These are phyloP conservation scores for Trichosporon sp. DNA, from an alignment of 1,284 basidiomycete species.

Conservation along the genomic window DNA sequence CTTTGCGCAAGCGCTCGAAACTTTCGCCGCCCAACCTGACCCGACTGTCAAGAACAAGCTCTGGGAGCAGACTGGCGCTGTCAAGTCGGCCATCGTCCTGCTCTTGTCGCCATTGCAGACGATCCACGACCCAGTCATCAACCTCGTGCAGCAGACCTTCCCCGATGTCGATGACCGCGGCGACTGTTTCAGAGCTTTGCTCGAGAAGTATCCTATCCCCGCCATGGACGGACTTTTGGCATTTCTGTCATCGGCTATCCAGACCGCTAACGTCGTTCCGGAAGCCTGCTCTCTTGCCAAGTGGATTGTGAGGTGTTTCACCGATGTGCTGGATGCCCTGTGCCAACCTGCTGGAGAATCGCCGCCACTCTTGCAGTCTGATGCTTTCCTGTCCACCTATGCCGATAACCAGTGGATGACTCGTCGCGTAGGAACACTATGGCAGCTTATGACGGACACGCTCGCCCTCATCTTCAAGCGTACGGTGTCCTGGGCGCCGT, in stretches of 20 bases:
- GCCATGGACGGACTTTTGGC: conserved; percentile 70
- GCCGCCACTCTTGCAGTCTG: conserved; percentile 46
- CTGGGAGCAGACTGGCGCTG: conserved; percentile 59
- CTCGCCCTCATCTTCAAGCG: conserved; percentile 79
- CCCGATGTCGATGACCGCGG: conserved; percentile 82
- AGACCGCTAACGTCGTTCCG: conserved; percentile 66
- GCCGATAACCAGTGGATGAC: conserved; percentile 52
- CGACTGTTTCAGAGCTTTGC: conserved; percentile 78
- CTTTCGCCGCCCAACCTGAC: conserved; percentile 63
- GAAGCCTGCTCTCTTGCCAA: conserved; percentile 85
- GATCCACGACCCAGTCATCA: conserved; percentile 72
- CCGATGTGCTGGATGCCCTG: conserved; percentile 84
- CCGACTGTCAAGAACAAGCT: conserved; percentile 62
- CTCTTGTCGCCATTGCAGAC: conserved; percentile 78
- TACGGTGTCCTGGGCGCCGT: conserved; percentile 77
- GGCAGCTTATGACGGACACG: conserved; percentile 77
- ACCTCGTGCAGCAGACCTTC: conserved; percentile 75
- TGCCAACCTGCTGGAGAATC: conserved; percentile 65
- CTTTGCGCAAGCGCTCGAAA: conserved; percentile 66
- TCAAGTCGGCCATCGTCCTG: conserved; percentile 65
- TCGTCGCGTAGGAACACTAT: conserved; percentile 69
- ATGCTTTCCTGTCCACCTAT: conserved; percentile 58
- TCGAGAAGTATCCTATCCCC: conserved; percentile 66
- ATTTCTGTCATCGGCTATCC: conserved; percentile 68
- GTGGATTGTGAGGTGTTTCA: conserved; percentile 83